These are phyloP conservation scores for Sporothrix brunneoviolacea DNA, from an alignment of 2,329 filamentous ascomycete genomes.

Conservation along the genomic window DNA sequence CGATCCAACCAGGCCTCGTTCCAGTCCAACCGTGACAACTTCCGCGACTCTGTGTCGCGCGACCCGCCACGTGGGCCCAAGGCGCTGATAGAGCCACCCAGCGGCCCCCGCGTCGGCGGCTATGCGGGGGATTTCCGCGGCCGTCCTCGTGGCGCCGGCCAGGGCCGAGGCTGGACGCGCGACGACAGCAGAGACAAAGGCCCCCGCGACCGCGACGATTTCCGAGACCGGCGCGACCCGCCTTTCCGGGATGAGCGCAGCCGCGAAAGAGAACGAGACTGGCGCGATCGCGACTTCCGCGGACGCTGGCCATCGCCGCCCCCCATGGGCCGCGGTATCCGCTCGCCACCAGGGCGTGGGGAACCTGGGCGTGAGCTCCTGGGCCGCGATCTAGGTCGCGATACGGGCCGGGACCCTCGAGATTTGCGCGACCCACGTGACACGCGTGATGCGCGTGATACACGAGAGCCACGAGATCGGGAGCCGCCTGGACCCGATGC, in stretches of 20 bases:
- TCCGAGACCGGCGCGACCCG: constrained; percentile 46
- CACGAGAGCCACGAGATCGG: constrained; percentile 56
- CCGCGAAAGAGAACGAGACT: constrained; percentile 46
- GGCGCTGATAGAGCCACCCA: constrained; percentile 64
- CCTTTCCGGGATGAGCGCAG: constrained; percentile 48
- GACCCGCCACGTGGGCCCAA: constrained; percentile 80
- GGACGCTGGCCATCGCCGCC: constrained; percentile 56
- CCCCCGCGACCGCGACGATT: constrained; percentile 53
- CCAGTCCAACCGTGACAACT: constrained; percentile 50
- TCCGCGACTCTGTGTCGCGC: constrained; percentile 49
- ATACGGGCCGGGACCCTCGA: constrained; percentile 34
- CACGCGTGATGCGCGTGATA: constrained; percentile 42
- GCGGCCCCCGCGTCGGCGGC: constrained; percentile 59
- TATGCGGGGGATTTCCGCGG: constrained; percentile 60
- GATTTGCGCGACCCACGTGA: constrained; percentile 12
- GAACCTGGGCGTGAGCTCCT: constrained; percentile 8
- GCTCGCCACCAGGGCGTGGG: constrained; percentile 46
- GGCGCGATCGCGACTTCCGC: constrained; percentile 48
- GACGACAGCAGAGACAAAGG: constrained; percentile 56
- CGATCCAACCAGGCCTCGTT: constrained; percentile 54
- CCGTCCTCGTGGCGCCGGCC: constrained; percentile 50
- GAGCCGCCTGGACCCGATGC: constrained; percentile 60
- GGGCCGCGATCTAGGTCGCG: constrained; percentile 23
- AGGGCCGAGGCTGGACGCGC: constrained; percentile 52
- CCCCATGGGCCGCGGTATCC: constrained; percentile 40